These are phyloP conservation scores for Hymenoscyphus fructigenus DNA, from an alignment of 2,329 filamentous ascomycete genomes.

Conservation along the genomic window DNA sequence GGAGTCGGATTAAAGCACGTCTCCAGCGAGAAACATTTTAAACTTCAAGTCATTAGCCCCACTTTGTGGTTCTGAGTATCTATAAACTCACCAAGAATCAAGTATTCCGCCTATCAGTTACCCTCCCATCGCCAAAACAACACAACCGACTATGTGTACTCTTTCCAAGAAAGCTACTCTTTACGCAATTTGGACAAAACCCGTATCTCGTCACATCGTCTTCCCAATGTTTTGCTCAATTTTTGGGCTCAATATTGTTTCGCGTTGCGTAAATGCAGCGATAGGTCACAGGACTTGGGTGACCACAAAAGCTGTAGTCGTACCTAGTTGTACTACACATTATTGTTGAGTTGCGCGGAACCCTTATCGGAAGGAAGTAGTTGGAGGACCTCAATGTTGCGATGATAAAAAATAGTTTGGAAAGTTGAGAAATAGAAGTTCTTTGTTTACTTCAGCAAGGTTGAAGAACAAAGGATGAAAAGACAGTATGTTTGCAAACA, in stretches of 20 bases:
- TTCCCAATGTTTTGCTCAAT: neutral
- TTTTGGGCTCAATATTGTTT: neutral
- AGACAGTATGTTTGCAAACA: neutral
- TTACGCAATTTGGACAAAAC: neutral
- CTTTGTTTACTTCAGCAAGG: neutral
- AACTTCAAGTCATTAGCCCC: neutral
- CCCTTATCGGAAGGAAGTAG: too few relatives aligned
- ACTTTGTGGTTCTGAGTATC: neutral
- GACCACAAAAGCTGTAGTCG: neutral
- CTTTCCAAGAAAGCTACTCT: neutral
- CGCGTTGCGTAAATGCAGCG: neutral
- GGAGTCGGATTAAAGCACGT: too few relatives aligned
- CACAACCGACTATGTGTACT: neutral
- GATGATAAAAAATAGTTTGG: neutral
- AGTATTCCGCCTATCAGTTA: neutral
- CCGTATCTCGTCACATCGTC: neutral
- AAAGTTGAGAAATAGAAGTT: neutral
- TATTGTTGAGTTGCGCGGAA: neutral
- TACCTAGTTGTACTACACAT: slow-evolving; percentile 4
- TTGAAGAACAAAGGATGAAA: neutral
- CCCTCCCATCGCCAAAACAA: slow-evolving; percentile 5
- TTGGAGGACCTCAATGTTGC: neutral
- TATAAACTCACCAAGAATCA: neutral
- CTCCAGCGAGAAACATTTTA: too few relatives aligned
- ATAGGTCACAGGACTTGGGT: neutral